These are phyloP conservation scores for Podospora bellae-mahoneyi DNA, from an alignment of 495 filamentous ascomycete species.

Conservation along the genomic window DNA sequence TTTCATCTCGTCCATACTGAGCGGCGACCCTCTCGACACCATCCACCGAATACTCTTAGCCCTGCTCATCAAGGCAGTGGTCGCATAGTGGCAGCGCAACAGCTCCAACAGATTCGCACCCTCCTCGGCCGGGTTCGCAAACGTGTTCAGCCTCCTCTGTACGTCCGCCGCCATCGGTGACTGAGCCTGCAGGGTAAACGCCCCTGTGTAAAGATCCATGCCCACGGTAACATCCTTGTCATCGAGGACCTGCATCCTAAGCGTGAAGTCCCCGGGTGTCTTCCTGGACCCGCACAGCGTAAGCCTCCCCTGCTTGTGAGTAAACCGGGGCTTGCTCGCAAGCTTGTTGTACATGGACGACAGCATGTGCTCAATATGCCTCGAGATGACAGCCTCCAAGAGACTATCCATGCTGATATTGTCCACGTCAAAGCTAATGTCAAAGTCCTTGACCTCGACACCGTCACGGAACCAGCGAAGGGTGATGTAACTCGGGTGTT, in stretches of 20 bases:
- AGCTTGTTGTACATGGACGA: slow-evolving; percentile 57
- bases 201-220: slow-evolving; percentile 65
- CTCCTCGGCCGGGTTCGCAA: slow-evolving; percentile 53
- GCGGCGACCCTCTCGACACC: slow-evolving; percentile 46
- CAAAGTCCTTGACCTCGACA: slow-evolving; percentile 62
- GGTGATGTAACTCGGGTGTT: slow-evolving; percentile 49
- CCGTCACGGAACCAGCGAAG: slow-evolving; percentile 84
- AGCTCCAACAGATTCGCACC: slow-evolving; percentile 50
- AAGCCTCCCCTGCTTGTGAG: slow-evolving; percentile 52
- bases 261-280: slow-evolving; percentile 61
- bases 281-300: slow-evolving; percentile 50
- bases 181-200: slow-evolving; percentile 51
- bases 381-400: slow-evolving; percentile 68
- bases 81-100: slow-evolving; percentile 55
- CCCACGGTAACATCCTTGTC: slow-evolving; percentile 55
- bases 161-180: slow-evolving; percentile 36
- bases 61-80: slow-evolving; percentile 61
- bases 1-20: slow-evolving; percentile 57
- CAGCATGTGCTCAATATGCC: slow-evolving; percentile 67
- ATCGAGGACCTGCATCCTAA: slow-evolving; percentile 65
- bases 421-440: slow-evolving; percentile 61
- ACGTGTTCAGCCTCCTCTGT: slow-evolving; percentile 53
- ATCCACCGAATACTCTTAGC: slow-evolving; percentile 62
- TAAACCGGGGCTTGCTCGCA: slow-evolving; percentile 54
- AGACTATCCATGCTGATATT: slow-evolving; percentile 69